Base-by-base conservation (phyloP, 305 asterid genomes). In the Coffea humblotiana region DNA sequence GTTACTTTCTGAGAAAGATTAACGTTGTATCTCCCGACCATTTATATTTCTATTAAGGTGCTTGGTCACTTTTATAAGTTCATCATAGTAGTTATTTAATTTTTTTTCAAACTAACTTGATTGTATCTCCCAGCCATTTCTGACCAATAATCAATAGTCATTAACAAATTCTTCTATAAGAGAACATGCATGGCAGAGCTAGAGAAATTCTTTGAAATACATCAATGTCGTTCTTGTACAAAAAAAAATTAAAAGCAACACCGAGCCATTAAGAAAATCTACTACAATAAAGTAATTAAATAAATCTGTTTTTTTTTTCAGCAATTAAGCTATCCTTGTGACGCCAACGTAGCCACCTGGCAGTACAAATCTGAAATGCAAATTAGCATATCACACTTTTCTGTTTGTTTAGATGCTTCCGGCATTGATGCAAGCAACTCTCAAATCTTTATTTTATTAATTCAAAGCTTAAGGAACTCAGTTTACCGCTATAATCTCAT, bases 401-500 rank as follows among this genome's bases (percentile, higher is more conserved):
- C 35, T 16, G 19, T 16, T 48, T 72, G 25, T 6, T 72, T 72
- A 12, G 19, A 51, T 73, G 18, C 21, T 73, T 73, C 64, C 65
- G 32, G 56, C 71, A 75, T 60, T 58, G 78, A 43, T 75, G 70
- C 78, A 75, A 40, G 7, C 49, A 32, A 32, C 32, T 15, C 6
- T 73, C 18, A 7, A n/a, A 7, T 6, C 21, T 51, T 13, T 37
- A 37, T 37, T 8, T 70, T 18, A 48, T 51, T 48, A 27, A 40
- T 18, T 8, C 32, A 29, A 27, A 29, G 25, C 63, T 13, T 25
- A 21, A 21, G 35, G 40, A 49, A 72, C 47, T 47, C 63, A 69
- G 21, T 49, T 48, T 8, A 27, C 77, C 64, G 8, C 43, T 29
- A 49, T 19, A 25, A 54, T 13, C 49, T 74, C 32, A 2, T 54